Evolutionary conservation across 2,329 filamentous ascomycete species (phyloP).

Genomic region (Aspergillus sp.): DNA sequence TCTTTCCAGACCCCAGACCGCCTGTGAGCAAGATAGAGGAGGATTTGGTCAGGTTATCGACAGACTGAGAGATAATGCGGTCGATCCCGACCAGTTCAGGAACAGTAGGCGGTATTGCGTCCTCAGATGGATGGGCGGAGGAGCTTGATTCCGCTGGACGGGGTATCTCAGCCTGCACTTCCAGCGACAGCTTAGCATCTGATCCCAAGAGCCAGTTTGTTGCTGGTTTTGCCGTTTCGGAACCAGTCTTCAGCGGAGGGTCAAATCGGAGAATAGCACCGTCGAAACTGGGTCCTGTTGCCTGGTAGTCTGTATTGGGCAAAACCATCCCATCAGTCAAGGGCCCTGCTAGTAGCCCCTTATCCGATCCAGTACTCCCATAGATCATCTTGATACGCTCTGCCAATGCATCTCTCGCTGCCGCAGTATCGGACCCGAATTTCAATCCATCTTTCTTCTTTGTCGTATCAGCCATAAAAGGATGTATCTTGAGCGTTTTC

Average conservation of each 20-base stretch:
- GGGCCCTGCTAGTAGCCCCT: conserved; percentile 75
- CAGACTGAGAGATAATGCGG: conserved; percentile 68
- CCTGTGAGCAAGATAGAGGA: conserved; percentile 90
- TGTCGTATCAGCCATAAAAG: conserved; percentile 64
- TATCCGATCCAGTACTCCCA: conserved; percentile 56
- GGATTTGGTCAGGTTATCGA: conserved; percentile 75
- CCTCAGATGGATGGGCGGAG: conserved; percentile 51
- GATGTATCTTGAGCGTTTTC: conserved; percentile 73
- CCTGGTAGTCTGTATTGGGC: conserved; percentile 59
- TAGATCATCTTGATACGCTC: conserved; percentile 74
- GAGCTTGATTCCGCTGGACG: conserved; percentile 56
- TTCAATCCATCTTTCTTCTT: conserved; percentile 68
- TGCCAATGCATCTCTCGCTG: conserved; percentile 73
- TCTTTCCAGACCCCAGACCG: conserved; percentile 87
- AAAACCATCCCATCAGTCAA: conserved; percentile 87
- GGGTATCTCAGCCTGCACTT: conserved; percentile 73
- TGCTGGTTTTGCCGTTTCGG: conserved; percentile 35
- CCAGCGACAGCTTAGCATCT: conserved; percentile 71
- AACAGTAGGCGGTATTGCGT: conserved; percentile 55
- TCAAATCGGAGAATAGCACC: conserved; percentile 84
- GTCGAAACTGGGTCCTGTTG: conserved; percentile 66
- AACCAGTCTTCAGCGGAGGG: conserved; percentile 47
- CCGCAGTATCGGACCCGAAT: conserved; percentile 84
- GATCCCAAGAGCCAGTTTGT: conserved; percentile 73
- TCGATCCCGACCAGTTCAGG: conserved; percentile 83